Evolutionary conservation across 2,329 filamentous ascomycete genomes (phyloP), one percentile per base, ranked within the genome.

Genomic region (Pleurostoma richardsiae): DNA sequence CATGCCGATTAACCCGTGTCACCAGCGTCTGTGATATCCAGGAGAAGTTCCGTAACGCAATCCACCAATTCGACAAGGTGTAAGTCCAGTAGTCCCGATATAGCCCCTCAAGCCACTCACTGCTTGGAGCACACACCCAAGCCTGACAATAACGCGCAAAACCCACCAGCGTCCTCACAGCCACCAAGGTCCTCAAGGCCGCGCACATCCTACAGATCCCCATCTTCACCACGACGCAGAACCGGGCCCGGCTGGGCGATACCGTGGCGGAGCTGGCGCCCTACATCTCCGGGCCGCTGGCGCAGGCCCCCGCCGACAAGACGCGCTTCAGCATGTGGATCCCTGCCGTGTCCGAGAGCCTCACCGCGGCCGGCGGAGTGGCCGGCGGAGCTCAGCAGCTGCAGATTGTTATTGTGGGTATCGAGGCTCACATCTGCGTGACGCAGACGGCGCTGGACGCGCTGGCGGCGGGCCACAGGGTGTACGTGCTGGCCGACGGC

Each of bases 361-460:
- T 66, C 48, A 33, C 61, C 5, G 49, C 64, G 2, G 56, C 61
- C 8, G 36, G 54, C 39, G 40, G 55, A 4, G 44, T 60, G 4
- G 53, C 68, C 52, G 31, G 57, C 41, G 56, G 68, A 26, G 51
- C 59, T 1, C 57, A 66, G 1, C 61, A 61, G 1, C 69, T 79
- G 27, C 78, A 85, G 57, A 78, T 90, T 45, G 85, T 88, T 46
- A 82, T 97, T 52, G 85, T 96, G 11, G 92, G 92, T 36, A 96
- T 97, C 62, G 92, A 97, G 69, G 81, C 82, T 39, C 92, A 97
- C 69, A 94, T 97, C 63, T 97, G 92, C 73, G 83, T 97, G 30
- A 91, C 89, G 50, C 92, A 97, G 75, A 96, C 92, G 39, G 82
- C 88, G 11, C 75, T 96, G 39, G 92, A 96, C 70, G 71, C 95